phyloP scores from a whole-genome alignment of 129 eudicot species.

The carrot (Daucus carota) region DNA sequence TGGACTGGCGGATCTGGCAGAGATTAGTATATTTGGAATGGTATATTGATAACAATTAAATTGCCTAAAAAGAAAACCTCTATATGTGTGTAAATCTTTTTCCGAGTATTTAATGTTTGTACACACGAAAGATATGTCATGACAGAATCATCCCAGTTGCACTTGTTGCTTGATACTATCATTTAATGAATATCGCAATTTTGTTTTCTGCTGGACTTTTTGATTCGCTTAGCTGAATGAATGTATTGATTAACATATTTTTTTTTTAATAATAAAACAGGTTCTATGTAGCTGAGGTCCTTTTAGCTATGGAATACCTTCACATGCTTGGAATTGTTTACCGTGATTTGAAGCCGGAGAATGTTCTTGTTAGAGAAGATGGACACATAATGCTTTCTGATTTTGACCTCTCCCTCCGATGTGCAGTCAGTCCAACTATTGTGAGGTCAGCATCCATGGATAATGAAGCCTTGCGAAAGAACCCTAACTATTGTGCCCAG shows the following conservation, averaged over 20 bases:
- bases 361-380: conserved; percentile 85
- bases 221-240: not conserved
- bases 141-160: not conserved
- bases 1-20: not conserved
- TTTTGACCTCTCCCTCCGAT: conserved; percentile 83
- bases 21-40: not conserved
- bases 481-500: conserved; percentile 51
- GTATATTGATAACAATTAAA: not conserved
- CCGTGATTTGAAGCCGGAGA: conserved; percentile 88
- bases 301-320: conserved; percentile 84
- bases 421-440: conserved; percentile 78
- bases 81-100: not conserved
- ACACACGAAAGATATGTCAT: not conserved
- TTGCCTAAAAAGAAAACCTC: not conserved
- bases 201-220: too few species aligned
- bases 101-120: not conserved
- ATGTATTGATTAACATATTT: not conserved
- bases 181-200: not conserved
- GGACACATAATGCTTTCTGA: conserved; percentile 96
- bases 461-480: conserved; percentile 35
- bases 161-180: not conserved
- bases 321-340: conserved; percentile 96
- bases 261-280: too few species aligned
- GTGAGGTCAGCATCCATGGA: conserved; percentile 52
- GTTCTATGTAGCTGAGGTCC: conserved; percentile 90